phyloP scores from a whole-genome alignment of 306 rosid species.

The Vigna trinervia region DNA sequence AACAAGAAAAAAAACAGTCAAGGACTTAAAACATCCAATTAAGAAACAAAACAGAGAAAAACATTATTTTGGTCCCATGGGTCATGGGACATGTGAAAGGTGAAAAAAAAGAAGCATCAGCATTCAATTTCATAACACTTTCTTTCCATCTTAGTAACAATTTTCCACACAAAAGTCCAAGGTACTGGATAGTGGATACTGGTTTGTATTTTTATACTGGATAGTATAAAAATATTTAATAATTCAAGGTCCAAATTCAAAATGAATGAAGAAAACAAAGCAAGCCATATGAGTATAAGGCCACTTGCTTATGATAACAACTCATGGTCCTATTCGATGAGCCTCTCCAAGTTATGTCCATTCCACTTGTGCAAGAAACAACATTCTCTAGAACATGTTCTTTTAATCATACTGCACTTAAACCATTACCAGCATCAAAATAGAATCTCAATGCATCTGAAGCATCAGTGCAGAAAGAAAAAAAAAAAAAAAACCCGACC shows the following conservation, averaged over 20 bases:
- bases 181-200: background rate
- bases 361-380: background rate
- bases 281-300: background rate
- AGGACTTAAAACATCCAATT: slow-evolving; percentile 15
- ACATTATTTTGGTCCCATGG: background rate
- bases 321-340: background rate
- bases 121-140: background rate
- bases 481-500: too few species aligned
- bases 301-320: background rate
- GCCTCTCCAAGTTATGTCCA: too few species aligned
- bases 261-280: slow-evolving; percentile 24
- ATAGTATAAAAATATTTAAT: slow-evolving; percentile 26
- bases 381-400: background rate
- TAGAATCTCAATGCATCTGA: too few species aligned
- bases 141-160: slow-evolving; percentile 14
- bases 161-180: slow-evolving; percentile 22
- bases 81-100: background rate
- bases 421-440: background rate
- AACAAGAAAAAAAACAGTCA: slow-evolving; percentile 42
- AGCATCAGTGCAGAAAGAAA: too few species aligned
- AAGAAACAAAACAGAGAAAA: slow-evolving; percentile 24
- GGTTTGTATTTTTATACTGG: background rate
- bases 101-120: background rate
- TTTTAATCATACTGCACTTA: too few species aligned
- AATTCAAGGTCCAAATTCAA: slow-evolving; percentile 15